Evolutionary conservation across 2,329 filamentous ascomycete genomes (phyloP).

Genomic region (Sporothrix phasma): DNA sequence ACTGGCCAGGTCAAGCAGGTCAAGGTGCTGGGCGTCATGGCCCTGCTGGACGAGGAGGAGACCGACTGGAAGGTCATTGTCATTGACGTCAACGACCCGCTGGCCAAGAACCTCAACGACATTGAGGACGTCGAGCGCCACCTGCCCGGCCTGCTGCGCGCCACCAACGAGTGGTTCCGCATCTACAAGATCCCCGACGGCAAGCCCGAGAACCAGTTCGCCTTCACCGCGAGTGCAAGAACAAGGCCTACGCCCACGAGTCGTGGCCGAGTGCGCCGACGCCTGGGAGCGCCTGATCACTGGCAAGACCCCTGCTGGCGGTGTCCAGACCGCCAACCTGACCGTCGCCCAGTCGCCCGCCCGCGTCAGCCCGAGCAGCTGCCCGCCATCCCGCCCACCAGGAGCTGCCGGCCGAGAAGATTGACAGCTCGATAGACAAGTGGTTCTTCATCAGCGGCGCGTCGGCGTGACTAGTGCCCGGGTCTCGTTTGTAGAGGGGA

Average conservation of each 20-base stretch:
- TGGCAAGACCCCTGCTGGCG: conserved; percentile 71
- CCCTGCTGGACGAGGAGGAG: conserved; percentile 97
- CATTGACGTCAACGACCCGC: conserved; percentile 94
- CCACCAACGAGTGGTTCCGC: conserved; percentile 99
- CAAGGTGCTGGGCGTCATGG: conserved; percentile 99
- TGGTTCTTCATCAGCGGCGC: conserved; percentile 99
- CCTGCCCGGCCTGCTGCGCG: conserved; percentile 88
- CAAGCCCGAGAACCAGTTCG: conserved; percentile 99
- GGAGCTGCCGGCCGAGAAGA: conserved; percentile 74
- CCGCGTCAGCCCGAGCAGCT: conserved; percentile 61
- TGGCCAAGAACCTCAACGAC: conserved; percentile 94
- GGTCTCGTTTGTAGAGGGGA: conserved; percentile 13
- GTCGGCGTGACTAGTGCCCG: conserved; percentile 48
- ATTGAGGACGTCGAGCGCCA: conserved; percentile 98
- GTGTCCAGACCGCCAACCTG: conserved; percentile 76
- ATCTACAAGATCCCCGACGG: conserved; percentile 99
- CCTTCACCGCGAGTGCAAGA: conserved; percentile 99
- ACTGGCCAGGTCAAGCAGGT: conserved; percentile 97
- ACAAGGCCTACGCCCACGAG: conserved; percentile 98
- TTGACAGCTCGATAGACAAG: conserved; percentile 97
- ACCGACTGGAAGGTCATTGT: conserved; percentile 99
- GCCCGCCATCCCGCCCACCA: conserved; percentile 65
- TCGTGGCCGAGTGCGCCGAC: conserved; percentile 90
- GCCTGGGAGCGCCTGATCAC: conserved; percentile 95
- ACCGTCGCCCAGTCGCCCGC: conserved; percentile 63